Evolutionary conservation across 129 eudicot genomes (phyloP), one percentile per base, ranked within the genome.

Genomic region (Calendula officinalis): DNA sequence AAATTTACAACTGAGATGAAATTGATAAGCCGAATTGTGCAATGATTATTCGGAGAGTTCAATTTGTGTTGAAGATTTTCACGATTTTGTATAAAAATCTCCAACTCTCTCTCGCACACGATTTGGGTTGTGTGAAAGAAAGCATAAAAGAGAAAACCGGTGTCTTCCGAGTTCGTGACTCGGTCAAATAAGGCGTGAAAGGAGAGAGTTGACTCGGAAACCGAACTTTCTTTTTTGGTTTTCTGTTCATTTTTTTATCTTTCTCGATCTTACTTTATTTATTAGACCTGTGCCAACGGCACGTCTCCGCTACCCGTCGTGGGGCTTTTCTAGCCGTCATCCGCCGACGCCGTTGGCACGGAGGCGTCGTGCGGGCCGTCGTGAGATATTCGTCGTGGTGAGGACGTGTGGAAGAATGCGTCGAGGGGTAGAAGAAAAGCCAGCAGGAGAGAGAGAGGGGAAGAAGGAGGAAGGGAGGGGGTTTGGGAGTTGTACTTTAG

Each of bases 121-220:
- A 47, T 56, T 64, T 15, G 56, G 46, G 56, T 51, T 39, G 66
- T 56, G 64, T 43, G 80, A 35, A 8, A 53, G 62, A 69, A 53
- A 68, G 75, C 62, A 63, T 47, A 69, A 61, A 48, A 58, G 64
- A 46, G 77, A 69, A 82, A 73, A 64, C 22, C 33, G 64, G 62
- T 7, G 61, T 36, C 60, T 64, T 32, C 54, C 71, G 81, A 70
- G 78, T 64, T 48, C 54, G 61, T 64, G 84, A 86, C 90, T 83
- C 83, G 40, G 95, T 86, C 95, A 86, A 83, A 86, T 67, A 83
- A 74, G 90, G 95, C 82, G 89, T 84, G 81, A 78, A 77, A 80
- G 54, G 81, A 47, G 66, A 66, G 78, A 75, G 78, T 86, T 86
- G 82, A 82, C 89, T 82, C 84, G 86, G 75, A 12, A 64, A 64